Conservation (phyloP, 2,329 filamentous ascomycete genomes). For the Aphanocladium album region DNA sequence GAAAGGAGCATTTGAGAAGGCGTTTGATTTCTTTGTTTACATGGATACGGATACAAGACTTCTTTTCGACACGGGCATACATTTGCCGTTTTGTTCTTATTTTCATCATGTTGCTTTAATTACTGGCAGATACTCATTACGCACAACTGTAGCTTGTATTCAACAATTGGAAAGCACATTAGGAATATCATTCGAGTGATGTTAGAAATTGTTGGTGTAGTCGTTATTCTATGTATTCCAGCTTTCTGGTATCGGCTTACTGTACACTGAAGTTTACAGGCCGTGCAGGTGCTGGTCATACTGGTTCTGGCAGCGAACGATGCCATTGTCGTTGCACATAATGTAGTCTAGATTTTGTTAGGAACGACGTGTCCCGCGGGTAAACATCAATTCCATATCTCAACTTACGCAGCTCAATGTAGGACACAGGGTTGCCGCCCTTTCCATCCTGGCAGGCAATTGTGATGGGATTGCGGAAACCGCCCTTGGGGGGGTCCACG, state of each 20-base stretch:
- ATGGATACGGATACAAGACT: not conserved
- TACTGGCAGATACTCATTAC: not conserved
- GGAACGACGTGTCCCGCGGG: too few species aligned
- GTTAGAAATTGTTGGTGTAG: too few species aligned
- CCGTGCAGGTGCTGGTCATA: not conserved
- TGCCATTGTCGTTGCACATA: not conserved
- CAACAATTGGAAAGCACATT: too few species aligned
- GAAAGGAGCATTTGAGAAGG: slow-evolving; percentile 15
- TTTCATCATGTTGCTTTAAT: not conserved
- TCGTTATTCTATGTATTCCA: too few species aligned
- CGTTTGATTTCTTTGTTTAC: slow-evolving; percentile 20
- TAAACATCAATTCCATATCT: not conserved
- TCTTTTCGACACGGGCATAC: not conserved
- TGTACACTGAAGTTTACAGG: not conserved
- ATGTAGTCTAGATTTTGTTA: not conserved
- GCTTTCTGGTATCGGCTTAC: too few species aligned
- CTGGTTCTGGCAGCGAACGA: not conserved
- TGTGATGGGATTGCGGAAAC: not conserved
- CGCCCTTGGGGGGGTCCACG: not conserved
- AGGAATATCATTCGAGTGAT: too few species aligned
- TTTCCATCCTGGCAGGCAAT: not conserved
- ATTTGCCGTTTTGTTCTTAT: not conserved
- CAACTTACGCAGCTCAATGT: not conserved
- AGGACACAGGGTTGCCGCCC: not conserved
- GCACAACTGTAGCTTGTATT: not conserved